Conservation (phyloP, 2,329 filamentous ascomycete species). For the Malbranchea cinnamomea region DNA sequence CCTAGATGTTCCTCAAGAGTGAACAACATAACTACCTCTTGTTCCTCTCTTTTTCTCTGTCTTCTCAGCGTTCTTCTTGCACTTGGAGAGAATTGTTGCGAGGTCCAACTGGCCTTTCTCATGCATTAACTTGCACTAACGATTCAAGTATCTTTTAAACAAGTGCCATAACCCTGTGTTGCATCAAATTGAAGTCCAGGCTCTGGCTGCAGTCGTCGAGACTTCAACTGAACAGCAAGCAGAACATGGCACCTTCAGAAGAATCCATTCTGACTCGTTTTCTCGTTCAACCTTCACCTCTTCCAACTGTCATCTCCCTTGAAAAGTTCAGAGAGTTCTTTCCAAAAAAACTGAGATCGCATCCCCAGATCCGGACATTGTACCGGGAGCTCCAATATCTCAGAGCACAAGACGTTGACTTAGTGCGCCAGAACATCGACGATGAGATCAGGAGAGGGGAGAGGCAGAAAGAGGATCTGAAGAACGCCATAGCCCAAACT, state of each 20-base stretch:
- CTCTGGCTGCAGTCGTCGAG: too few species aligned
- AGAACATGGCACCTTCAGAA: constrained; percentile 65
- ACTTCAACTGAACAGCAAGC: too few species aligned
- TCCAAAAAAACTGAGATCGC: constrained; percentile 49
- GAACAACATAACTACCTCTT: too few species aligned
- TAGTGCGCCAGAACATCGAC: constrained; percentile 42
- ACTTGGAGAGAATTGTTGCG: too few species aligned
- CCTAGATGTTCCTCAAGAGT: too few species aligned
- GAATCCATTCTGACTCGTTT: constrained; percentile 61
- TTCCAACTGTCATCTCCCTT: constrained; percentile 59
- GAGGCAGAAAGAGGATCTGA: constrained; percentile 24
- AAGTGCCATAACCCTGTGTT: too few species aligned
- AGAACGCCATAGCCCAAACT: constrained; percentile 17
- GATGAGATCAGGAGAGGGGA: constrained; percentile 22
- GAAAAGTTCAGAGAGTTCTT: constrained; percentile 65
- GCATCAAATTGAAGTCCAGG: too few species aligned
- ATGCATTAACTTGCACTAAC: too few species aligned
- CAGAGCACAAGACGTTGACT: constrained; percentile 53
- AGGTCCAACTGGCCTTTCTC: too few species aligned
- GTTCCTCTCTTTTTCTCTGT: too few species aligned
- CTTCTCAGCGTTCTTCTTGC: too few species aligned
- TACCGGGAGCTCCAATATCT: constrained; percentile 70
- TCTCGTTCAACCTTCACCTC: constrained; percentile 58
- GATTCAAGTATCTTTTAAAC: too few species aligned
- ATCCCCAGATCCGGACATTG: constrained; percentile 52